Evolutionary conservation across 2,329 filamentous ascomycete species (phyloP).

Genomic region (Berkeleyomyces basicola): DNA sequence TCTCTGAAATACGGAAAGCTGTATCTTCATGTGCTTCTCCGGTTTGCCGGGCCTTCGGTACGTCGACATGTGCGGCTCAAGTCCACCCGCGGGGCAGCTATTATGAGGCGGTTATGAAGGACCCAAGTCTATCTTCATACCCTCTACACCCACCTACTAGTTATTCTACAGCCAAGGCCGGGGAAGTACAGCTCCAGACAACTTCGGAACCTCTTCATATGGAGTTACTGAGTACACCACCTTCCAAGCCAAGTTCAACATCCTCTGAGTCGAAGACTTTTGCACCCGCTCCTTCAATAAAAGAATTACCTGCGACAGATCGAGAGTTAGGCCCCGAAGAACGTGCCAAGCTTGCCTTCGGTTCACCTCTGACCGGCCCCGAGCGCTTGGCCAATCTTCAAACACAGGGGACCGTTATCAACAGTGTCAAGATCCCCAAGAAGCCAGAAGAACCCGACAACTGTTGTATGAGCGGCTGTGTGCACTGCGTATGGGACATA

Average conservation of each 20-base stretch:
- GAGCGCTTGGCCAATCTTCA: constrained; percentile 42
- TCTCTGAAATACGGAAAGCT: background rate
- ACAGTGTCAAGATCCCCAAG: constrained; percentile 69
- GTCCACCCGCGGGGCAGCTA: constrained; percentile 36
- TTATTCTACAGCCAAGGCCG: background rate
- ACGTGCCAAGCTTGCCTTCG: constrained; percentile 58
- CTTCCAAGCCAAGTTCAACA: background rate
- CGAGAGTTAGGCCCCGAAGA: constrained; percentile 32
- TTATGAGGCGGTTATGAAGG: constrained; percentile 40
- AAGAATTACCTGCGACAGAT: constrained; percentile 22
- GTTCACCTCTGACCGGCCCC: constrained; percentile 59
- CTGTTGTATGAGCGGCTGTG: constrained; percentile 97
- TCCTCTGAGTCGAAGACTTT: background rate
- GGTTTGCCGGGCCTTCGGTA: background rate
- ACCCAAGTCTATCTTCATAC: constrained; percentile 16
- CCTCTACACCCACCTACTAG: constrained; percentile 1
- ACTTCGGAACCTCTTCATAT: background rate
- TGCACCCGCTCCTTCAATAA: constrained; percentile 7
- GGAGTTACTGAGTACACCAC: background rate
- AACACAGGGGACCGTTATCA: constrained; percentile 46
- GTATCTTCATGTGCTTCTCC: background rate
- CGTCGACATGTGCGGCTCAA: constrained; percentile 18
- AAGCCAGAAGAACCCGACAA: constrained; percentile 84
- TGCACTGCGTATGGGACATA: constrained; percentile 91
- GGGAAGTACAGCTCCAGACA: background rate